Evolutionary conservation across 768 basidiomycete genomes (phyloP), one percentile per base, ranked within the genome.

Genomic region (Tricholoma bakamatsutake): DNA sequence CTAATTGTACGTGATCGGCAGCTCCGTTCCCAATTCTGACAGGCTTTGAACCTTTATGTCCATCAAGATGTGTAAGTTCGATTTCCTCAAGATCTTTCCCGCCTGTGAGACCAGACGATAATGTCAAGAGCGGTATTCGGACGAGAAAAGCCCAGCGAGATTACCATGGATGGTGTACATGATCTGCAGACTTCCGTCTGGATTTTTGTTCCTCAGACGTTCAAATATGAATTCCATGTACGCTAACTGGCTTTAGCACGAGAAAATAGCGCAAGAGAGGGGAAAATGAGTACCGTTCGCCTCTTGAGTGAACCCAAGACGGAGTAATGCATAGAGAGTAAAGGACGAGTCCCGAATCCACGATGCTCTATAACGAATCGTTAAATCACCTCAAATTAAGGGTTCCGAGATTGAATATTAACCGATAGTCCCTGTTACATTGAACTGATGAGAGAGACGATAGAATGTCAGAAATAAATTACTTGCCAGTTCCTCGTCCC

Each of bases 301-400:
- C 66, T 99, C 96, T 17, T 89, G 80, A 0, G 94, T 98, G 71
- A 95, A 98, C 0, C 96, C 97, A 0, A 98, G 80, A 37, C 97
- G 80, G 55, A 98, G 87, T 37, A 98, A 79, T 0, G 95, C 96
- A 65, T 98, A 99, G 5, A 98, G 80, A 0, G 93, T 93, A 76
- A 99, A 99, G 0, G 90, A 91, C 0, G 93, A 87, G 65, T 99
- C 96, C n/a, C 96, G 85, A 64, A 98, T 92, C 90, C 90, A 93
- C 0, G 88, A 90, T 3, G 84, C 85, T 18, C 88, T 88, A 58
- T 24, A 52, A 35, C 30, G 12, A 18, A 24, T 37, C 27, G 9
- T 58, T 17, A 54, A 18, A 6, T 9, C 30, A 10, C 27, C 28
- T 24, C 24, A 12, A 15, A 6, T 40, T 8, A 40, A 13, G 15